Percentiles rank a stretch among this genome's conserved stretches.
Conservation (phyloP, 75 land plant genomes). For the Picea sitchensis region DNA sequence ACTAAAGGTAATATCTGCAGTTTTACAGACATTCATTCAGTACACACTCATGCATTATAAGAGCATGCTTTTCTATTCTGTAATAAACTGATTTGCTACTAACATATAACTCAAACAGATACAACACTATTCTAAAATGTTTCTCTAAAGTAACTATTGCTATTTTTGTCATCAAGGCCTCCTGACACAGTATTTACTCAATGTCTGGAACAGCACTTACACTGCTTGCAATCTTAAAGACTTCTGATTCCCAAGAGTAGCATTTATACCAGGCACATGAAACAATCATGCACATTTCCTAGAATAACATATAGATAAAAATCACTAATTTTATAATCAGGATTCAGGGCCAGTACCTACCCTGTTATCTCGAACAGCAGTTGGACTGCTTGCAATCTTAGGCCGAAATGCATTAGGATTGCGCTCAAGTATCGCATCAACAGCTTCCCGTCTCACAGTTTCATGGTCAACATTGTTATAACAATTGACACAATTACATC, state of each 20-base stretch:
- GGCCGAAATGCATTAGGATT: conserved; percentile 94
- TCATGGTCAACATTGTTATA: conserved; percentile 90
- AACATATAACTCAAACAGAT: background rate
- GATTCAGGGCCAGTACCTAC: conserved; percentile 28
- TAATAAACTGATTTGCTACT: background rate
- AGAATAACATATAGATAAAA: background rate
- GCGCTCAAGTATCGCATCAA: conserved; percentile 85
- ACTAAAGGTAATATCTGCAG: background rate
- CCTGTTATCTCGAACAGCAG: conserved; percentile 46
- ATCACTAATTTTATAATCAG: background rate
- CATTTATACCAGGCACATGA: background rate
- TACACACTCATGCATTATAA: background rate
- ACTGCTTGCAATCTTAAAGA: background rate
- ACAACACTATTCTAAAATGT: background rate
- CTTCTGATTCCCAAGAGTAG: background rate
- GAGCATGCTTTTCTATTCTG: background rate
- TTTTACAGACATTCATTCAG: background rate
- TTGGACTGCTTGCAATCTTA: conserved; percentile 91
- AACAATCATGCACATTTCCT: background rate
- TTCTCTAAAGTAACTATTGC: background rate
- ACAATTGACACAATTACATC: conserved; percentile 92
- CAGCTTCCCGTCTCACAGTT: conserved; percentile 74
- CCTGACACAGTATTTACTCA: background rate
- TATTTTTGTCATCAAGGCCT: background rate
- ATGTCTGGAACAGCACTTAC: background rate